A percentile compares a stretch with the other conserved stretches of the same genome.
phyloP scores from a whole-genome alignment of 805 yeast species.

The Spathaspora boniae region DNA sequence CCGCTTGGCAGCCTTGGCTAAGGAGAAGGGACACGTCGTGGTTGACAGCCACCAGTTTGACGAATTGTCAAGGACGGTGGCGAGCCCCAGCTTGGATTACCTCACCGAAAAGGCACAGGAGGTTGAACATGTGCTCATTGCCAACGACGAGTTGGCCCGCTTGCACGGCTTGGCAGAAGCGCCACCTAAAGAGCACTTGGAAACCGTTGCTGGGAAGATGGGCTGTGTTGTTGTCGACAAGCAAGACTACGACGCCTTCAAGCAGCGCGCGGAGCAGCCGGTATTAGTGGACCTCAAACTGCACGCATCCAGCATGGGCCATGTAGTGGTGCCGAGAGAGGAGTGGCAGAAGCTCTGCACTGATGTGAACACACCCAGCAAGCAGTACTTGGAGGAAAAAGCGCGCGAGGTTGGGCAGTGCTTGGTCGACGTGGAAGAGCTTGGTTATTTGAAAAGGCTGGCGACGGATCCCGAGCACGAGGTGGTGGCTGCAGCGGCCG shows the following conservation, averaged over 20 bases:
- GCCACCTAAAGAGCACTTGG: conserved; percentile 15
- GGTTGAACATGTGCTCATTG: too few species aligned
- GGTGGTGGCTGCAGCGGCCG: too few species aligned
- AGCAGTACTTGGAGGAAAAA: conserved; percentile 27
- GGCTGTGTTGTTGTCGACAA: too few species aligned
- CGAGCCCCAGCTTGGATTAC: conserved; percentile 18
- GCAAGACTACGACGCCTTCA: conserved; percentile 26
- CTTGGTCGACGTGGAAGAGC: conserved; percentile 5
- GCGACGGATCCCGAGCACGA: neutral
- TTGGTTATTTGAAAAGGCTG: conserved; percentile 1
- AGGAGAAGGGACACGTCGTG: conserved; percentile 5
- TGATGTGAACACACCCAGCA: conserved; percentile 27
- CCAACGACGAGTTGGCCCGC: conserved; percentile 9
- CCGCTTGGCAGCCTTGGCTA: conserved; percentile 22
- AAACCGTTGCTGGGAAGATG: conserved; percentile 26
- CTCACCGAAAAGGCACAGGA: conserved; percentile 17
- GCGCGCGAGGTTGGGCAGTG: conserved; percentile 26
- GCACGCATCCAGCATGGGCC: too few species aligned
- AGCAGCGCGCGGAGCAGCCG: too few species aligned
- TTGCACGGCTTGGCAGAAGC: conserved; percentile 7
- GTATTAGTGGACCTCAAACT: too few species aligned
- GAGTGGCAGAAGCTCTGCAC: conserved; percentile 24
- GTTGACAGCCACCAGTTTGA: conserved; percentile 8
- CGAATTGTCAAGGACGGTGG: conserved; percentile 12
- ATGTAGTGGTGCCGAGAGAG: too few species aligned